A percentile compares a stretch with the other conserved stretches of the same genome.
phyloP scores from a whole-genome alignment of 192 early-diverging fungal genomes.

The Podila minutissima region DNA sequence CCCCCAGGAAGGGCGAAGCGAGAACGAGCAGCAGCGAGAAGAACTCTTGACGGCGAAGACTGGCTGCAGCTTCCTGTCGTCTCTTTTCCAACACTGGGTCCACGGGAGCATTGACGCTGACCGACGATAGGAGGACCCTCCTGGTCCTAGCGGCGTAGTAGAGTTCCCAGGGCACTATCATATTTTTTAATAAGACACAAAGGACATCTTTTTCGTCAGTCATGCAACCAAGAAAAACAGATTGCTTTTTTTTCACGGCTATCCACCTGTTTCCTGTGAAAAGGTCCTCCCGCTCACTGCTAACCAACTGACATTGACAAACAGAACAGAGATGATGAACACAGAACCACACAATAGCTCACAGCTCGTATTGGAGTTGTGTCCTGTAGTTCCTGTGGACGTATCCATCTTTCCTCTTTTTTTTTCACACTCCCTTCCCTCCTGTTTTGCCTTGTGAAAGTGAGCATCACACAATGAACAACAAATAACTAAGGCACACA shows the following conservation, averaged over 20 bases:
- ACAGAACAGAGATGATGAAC: too few relatives aligned
- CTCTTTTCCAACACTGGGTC: constrained; percentile 46
- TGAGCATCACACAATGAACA: not conserved
- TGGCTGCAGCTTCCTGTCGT: constrained; percentile 41
- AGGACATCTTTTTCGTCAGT: not conserved
- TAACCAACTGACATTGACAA: too few relatives aligned
- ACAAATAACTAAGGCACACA: not conserved
- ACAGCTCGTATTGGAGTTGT: too few relatives aligned
- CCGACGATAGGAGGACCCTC: constrained; percentile 41
- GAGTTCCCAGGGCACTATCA: constrained; percentile 66
- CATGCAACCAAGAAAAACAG: not conserved
- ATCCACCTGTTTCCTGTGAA: not conserved
- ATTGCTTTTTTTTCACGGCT: not conserved
- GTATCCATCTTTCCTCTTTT: not conserved
- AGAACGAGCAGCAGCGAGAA: constrained; percentile 58
- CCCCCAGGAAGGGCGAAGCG: constrained; percentile 63
- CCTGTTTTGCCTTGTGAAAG: constrained; percentile 2
- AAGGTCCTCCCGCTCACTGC: not conserved
- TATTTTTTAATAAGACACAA: constrained; percentile 2
- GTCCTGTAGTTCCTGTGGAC: not conserved
- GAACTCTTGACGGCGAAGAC: constrained; percentile 62
- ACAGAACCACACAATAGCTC: too few relatives aligned
- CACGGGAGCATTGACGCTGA: constrained; percentile 35
- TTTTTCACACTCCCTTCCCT: not conserved
- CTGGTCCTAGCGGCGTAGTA: constrained; percentile 64